Conservation (phyloP, 331 rosid genomes). For the Stylosanthes scabra region DNA sequence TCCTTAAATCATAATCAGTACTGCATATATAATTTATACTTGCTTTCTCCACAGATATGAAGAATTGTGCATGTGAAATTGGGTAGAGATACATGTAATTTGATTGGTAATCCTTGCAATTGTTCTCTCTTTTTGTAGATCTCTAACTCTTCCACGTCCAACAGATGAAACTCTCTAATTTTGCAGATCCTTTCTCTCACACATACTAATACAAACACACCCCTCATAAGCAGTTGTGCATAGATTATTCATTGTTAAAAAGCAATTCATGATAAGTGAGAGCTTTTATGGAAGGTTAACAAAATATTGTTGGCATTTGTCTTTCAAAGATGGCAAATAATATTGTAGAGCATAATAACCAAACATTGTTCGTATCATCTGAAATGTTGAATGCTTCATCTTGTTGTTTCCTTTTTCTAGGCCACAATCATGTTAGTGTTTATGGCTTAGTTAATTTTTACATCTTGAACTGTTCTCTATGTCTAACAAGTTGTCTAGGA, state of each 20-base stretch:
- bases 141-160: constrained; percentile 67
- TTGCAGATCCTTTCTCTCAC: no score
- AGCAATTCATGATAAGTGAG: neutral
- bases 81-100: constrained; percentile 12
- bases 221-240: neutral
- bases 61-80: constrained; percentile 32
- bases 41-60: constrained; percentile 19
- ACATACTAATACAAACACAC: constrained; percentile 37
- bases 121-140: constrained; percentile 55
- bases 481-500: neutral
- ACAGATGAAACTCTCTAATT: constrained; percentile 88
- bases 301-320: constrained; percentile 10
- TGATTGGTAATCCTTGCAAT: constrained; percentile 31
- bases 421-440: neutral
- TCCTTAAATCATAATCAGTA: constrained; percentile 7
- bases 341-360: neutral
- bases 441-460: neutral
- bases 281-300: constrained; percentile 1
- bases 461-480: neutral
- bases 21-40: constrained; percentile 12
- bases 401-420: neutral
- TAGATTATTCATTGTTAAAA: neutral
- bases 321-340: neutral
- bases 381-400: constrained; percentile 4
- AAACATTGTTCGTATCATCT: neutral